Conservation (phyloP, 2,329 filamentous ascomycete genomes). For the Coleophoma eucalyptorum region DNA sequence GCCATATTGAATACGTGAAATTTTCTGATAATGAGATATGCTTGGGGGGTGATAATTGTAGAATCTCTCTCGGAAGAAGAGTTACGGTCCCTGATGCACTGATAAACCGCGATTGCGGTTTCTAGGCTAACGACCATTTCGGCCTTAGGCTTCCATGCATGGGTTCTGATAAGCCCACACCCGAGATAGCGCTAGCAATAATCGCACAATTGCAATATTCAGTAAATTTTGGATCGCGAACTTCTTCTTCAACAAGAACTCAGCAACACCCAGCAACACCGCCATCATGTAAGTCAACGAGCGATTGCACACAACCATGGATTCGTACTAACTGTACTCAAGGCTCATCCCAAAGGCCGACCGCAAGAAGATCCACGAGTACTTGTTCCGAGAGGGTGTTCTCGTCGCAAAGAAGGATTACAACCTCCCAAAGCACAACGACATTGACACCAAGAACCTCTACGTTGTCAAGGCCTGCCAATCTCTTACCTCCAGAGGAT, state of each 20-base stretch:
- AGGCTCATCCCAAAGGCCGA: conserved; percentile 99
- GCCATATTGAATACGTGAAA: conserved; percentile 42
- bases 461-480: conserved; percentile 99
- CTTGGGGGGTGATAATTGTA: too few species aligned
- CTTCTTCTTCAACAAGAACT: conserved; percentile 3
- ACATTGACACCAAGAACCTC: conserved; percentile 99
- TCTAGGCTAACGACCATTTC: too few species aligned
- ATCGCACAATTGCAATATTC: too few species aligned
- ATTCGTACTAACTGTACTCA: conserved; percentile 38
- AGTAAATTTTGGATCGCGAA: conserved; percentile 2
- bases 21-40: background rate
- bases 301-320: background rate
- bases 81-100: too few species aligned
- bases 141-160: too few species aligned
- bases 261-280: conserved; percentile 29
- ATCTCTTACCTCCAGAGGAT: conserved; percentile 96
- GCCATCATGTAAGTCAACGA: conserved; percentile 37
- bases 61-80: too few species aligned
- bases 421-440: conserved; percentile 95
- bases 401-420: conserved; percentile 99
- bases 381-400: conserved; percentile 91
- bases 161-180: too few species aligned
- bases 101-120: too few species aligned
- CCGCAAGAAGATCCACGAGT: conserved; percentile 99
- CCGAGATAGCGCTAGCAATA: too few species aligned